phyloP scores from a whole-genome alignment of 2,329 filamentous ascomycete species.

The Chaetomiaceae sp. region DNA sequence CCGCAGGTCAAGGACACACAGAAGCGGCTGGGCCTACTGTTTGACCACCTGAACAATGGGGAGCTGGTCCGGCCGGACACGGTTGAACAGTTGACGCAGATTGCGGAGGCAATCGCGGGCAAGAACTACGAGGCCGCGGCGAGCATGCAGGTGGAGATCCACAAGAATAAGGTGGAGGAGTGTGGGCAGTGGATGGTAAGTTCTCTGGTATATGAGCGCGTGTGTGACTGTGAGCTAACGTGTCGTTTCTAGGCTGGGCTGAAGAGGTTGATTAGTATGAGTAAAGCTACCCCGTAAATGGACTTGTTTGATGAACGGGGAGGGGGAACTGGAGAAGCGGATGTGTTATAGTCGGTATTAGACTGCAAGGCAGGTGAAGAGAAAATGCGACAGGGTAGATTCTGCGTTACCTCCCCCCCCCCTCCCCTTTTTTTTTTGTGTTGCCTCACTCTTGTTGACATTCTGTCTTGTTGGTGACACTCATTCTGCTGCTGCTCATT shows the following conservation, averaged over 20 bases:
- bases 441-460: too few relatives aligned
- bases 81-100: constrained; percentile 59
- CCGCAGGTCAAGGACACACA: constrained; percentile 90
- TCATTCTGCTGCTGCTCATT: too few relatives aligned
- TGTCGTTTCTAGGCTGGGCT: constrained; percentile 58
- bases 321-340: background rate
- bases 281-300: constrained; percentile 62
- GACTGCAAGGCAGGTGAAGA: constrained; percentile 12
- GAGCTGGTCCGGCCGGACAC: constrained; percentile 81
- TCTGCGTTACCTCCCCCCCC: background rate
- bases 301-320: background rate
- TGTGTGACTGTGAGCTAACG: constrained; percentile 37
- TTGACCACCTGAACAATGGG: constrained; percentile 95
- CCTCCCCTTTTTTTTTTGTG: background rate
- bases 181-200: constrained; percentile 86
- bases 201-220: constrained; percentile 16
- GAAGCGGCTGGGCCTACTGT: constrained; percentile 87
- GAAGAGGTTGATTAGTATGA: constrained; percentile 75
- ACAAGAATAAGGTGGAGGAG: constrained; percentile 72
- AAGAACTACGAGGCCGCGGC: constrained; percentile 67
- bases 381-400: constrained; percentile 8
- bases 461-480: too few relatives aligned
- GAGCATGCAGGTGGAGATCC: constrained; percentile 68
- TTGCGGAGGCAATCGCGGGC: constrained; percentile 62
- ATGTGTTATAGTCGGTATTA: constrained; percentile 5